Evolutionary conservation across 306 rosid species (phyloP).

Genomic region (Elaeagnus macrophylla): DNA sequence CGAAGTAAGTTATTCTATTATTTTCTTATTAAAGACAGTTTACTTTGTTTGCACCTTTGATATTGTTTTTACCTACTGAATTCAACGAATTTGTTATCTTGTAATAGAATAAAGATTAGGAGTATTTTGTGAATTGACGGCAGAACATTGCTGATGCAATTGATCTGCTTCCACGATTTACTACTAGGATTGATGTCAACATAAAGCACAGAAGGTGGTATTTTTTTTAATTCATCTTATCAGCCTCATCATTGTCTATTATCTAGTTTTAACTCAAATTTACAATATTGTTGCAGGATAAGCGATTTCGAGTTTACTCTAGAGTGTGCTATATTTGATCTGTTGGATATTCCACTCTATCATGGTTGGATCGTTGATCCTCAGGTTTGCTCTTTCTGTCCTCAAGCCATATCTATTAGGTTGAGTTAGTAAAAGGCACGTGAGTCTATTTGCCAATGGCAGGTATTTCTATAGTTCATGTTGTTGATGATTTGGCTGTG

Average conservation of each 20-base stretch:
- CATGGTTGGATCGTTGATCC: constrained; percentile 99
- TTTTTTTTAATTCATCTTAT: constrained; percentile 16
- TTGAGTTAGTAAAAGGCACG: constrained; percentile 2
- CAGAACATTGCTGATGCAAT: constrained; percentile 97
- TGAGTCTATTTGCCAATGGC: not conserved
- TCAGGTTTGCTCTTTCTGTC: constrained; percentile 49
- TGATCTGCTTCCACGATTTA: constrained; percentile 92
- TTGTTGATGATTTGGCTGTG: constrained; percentile 1
- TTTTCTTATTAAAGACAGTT: not conserved
- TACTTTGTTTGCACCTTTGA: constrained; percentile 8
- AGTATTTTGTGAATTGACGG: constrained; percentile 76
- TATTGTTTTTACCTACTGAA: constrained; percentile 15
- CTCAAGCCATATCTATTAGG: constrained; percentile 12
- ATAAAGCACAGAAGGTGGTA: constrained; percentile 71
- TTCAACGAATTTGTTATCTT: constrained; percentile 13
- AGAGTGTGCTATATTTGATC: constrained; percentile 96
- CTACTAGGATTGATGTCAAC: constrained; percentile 98
- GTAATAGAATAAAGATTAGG: constrained; percentile 74
- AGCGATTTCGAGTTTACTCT: constrained; percentile 88
- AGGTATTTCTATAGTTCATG: not conserved
- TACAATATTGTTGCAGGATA: constrained; percentile 50
- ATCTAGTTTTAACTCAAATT: constrained; percentile 9
- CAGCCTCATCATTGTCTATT: constrained; percentile 8
- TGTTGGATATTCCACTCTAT: constrained; percentile 90
- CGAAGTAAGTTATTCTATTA: constrained; percentile 8